Conservation (phyloP, 257 asterid species). For the Salvia miltiorrhiza region DNA sequence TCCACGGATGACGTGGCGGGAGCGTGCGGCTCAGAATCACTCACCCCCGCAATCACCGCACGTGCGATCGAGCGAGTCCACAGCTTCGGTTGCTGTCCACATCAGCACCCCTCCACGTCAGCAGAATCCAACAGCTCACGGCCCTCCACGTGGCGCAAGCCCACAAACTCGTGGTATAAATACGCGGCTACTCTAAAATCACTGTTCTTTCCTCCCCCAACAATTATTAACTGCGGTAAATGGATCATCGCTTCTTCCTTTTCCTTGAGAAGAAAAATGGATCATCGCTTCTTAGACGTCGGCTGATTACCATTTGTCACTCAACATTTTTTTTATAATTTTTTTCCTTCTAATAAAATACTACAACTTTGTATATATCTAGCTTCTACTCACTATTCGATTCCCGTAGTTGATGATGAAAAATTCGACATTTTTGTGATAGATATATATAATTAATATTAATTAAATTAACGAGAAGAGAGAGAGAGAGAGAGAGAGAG, state of each 20-base stretch:
- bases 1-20: conserved; percentile 19
- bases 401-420: background rate
- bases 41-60: conserved; percentile 8
- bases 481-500: background rate
- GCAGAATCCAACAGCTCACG: conserved; percentile 12
- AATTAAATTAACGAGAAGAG: background rate
- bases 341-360: background rate
- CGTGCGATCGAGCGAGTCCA: conserved; percentile 42
- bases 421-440: background rate
- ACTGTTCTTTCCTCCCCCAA: background rate
- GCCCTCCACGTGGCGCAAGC: conserved; percentile 27
- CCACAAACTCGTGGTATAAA: conserved; percentile 12
- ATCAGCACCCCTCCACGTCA: conserved; percentile 25
- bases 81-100: conserved; percentile 20
- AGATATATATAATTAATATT: no score
- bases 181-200: conserved; percentile 15
- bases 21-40: background rate
- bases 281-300: background rate
- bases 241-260: background rate
- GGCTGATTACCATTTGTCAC: background rate
- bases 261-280: background rate
- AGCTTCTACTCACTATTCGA: background rate
- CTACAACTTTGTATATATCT: background rate
- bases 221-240: background rate
- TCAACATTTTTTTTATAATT: background rate